Evolutionary conservation across 805 yeast species (phyloP).

Genomic region (Ogataea salicorniae): DNA sequence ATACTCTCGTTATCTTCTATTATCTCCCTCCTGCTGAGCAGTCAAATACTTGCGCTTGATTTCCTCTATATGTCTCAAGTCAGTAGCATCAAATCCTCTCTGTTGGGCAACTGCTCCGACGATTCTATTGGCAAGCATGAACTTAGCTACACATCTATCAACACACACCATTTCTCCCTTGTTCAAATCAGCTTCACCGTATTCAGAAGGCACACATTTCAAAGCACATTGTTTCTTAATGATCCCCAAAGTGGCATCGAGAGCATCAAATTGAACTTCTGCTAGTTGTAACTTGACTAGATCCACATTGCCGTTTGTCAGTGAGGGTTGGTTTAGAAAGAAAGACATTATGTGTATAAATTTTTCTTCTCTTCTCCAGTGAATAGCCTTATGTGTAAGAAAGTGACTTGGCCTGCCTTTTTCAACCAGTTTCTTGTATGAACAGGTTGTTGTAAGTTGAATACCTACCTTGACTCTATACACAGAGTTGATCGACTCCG

Average conservation of each 20-base stretch:
- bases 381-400: no score
- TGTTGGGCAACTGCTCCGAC: conserved; percentile 50
- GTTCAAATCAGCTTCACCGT: conserved; percentile 76
- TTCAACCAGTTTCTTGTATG: no score
- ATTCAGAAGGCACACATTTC: conserved; percentile 84
- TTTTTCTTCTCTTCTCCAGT: no score
- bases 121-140: conserved; percentile 62
- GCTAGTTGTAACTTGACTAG: conserved; percentile 60
- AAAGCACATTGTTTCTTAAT: conserved; percentile 57
- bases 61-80: conserved; percentile 26
- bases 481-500: no score
- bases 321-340: conserved; percentile 45
- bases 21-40: neutral
- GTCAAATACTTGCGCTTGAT: conserved; percentile 20
- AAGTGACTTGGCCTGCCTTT: no score
- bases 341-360: conserved; percentile 48
- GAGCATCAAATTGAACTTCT: conserved; percentile 62
- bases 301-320: conserved; percentile 44
- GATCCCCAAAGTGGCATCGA: conserved; percentile 42
- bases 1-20: neutral
- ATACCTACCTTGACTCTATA: no score
- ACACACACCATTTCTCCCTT: conserved; percentile 82
- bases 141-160: conserved; percentile 83
- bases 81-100: conserved; percentile 42
- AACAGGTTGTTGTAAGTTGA: no score